Evolutionary conservation across 2,329 filamentous ascomycete genomes (phyloP).

Genomic region (Cercospora sojina): DNA sequence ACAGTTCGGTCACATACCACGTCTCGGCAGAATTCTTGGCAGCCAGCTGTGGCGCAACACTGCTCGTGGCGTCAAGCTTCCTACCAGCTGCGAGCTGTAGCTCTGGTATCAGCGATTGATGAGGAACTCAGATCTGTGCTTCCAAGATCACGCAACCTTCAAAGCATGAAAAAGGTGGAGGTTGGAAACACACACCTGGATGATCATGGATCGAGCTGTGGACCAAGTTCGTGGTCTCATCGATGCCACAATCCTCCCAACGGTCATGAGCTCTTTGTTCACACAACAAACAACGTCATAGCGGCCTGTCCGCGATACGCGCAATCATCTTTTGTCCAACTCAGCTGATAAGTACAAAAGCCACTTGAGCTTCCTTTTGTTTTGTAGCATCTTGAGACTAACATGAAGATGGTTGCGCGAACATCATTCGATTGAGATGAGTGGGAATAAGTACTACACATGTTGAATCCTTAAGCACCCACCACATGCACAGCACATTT

Average conservation of each 20-base stretch:
- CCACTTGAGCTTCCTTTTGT: not conserved
- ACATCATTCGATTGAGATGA: not conserved
- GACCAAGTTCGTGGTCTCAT: not conserved
- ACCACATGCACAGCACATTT: not conserved
- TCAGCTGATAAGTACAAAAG: not conserved
- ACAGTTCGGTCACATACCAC: conserved; percentile 1
- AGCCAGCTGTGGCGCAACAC: not conserved
- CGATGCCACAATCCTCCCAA: not conserved
- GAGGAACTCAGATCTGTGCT: not conserved
- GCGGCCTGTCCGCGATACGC: conserved; percentile 1
- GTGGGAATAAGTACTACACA: not conserved
- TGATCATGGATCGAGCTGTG: not conserved
- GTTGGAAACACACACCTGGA: not conserved
- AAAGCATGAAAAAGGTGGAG: not conserved
- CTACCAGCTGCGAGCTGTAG: not conserved
- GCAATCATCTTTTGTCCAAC: not conserved
- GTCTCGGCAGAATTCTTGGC: not conserved
- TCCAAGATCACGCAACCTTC: not conserved
- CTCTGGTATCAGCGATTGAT: not conserved
- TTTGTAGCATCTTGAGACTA: not conserved
- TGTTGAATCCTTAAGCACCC: not conserved
- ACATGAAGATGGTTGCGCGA: not conserved
- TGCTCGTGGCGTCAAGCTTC: not conserved
- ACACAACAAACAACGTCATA: not conserved
- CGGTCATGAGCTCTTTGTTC: conserved; percentile 5